Percentiles rank a stretch among this genome's conserved stretches.
These are phyloP conservation scores for Nissolia schottii DNA, from an alignment of 306 rosid genomes.

Conservation along the genomic window DNA sequence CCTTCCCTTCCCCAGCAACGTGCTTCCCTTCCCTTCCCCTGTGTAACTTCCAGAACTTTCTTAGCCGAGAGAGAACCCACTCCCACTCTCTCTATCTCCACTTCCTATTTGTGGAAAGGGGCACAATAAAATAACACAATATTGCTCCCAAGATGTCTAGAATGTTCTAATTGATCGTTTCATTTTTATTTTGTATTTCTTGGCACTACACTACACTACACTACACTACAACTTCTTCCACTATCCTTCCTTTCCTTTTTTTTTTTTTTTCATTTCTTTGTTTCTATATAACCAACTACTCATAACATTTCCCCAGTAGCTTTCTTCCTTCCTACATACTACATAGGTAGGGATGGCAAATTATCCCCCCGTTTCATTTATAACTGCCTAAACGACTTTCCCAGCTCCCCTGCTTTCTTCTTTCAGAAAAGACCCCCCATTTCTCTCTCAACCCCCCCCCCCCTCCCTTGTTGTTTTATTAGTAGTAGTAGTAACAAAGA, in stretches of 20 bases:
- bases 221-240: too few species aligned
- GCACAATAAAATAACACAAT: neutral
- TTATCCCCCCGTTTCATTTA: neutral
- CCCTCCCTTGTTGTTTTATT: too few species aligned
- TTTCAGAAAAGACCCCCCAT: neutral
- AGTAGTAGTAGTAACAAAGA: too few species aligned
- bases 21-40: too few species aligned
- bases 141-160: slow-evolving; percentile 35
- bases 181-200: neutral
- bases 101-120: slow-evolving; percentile 27
- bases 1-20: slow-evolving; percentile 29
- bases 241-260: too few species aligned
- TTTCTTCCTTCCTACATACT: too few species aligned
- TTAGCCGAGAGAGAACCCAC: slow-evolving; percentile 12
- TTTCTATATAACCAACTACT: slow-evolving; percentile 21
- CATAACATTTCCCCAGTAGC: neutral
- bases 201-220: neutral
- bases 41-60: slow-evolving; percentile 59
- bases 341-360: neutral
- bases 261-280: neutral
- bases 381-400: slow-evolving; percentile 46
- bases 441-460: too few species aligned
- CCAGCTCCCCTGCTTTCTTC: neutral
- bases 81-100: slow-evolving; percentile 1
- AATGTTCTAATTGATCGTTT: slow-evolving; percentile 27